These are phyloP conservation scores for Cornus suecica DNA, from an alignment of 148 eudicot genomes.

Conservation along the genomic window DNA sequence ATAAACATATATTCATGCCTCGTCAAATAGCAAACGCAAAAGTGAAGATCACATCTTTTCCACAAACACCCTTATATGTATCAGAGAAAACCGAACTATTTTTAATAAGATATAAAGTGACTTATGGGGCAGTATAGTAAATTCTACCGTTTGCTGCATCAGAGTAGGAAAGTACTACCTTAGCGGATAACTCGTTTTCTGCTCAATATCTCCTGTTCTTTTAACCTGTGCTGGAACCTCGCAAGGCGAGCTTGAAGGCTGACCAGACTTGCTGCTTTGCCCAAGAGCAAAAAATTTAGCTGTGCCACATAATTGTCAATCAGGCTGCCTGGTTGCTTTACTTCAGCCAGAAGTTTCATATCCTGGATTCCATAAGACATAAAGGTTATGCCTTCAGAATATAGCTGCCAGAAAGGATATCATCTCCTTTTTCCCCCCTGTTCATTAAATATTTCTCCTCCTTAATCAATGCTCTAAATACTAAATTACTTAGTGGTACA, in stretches of 20 bases:
- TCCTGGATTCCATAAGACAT: slow-evolving; percentile 76
- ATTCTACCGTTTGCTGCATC: background rate
- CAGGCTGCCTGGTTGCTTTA: slow-evolving; percentile 92
- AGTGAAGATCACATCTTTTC: too few relatives aligned
- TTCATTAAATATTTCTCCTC: background rate
- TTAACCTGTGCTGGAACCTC: too few relatives aligned
- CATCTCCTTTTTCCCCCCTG: background rate
- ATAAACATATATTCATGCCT: too few relatives aligned
- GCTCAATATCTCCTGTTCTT: slow-evolving; percentile 95
- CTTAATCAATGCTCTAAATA: too few relatives aligned
- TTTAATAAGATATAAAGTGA: too few relatives aligned
- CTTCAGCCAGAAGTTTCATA: slow-evolving; percentile 98
- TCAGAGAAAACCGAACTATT: too few relatives aligned
- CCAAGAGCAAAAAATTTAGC: slow-evolving; percentile 84
- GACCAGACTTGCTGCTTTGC: slow-evolving; percentile 94
- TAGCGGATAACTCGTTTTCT: slow-evolving; percentile 75
- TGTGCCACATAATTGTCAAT: slow-evolving; percentile 94
- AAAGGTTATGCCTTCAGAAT: background rate
- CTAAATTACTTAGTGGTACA: too few relatives aligned
- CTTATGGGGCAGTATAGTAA: too few relatives aligned
- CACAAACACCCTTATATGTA: too few relatives aligned
- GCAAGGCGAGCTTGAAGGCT: too few relatives aligned
- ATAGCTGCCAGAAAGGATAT: background rate
- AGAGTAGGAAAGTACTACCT: background rate
- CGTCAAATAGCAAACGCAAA: too few relatives aligned